Base-by-base conservation (phyloP, 495 filamentous ascomycete species). In the Sphaerosporella brunnea region DNA sequence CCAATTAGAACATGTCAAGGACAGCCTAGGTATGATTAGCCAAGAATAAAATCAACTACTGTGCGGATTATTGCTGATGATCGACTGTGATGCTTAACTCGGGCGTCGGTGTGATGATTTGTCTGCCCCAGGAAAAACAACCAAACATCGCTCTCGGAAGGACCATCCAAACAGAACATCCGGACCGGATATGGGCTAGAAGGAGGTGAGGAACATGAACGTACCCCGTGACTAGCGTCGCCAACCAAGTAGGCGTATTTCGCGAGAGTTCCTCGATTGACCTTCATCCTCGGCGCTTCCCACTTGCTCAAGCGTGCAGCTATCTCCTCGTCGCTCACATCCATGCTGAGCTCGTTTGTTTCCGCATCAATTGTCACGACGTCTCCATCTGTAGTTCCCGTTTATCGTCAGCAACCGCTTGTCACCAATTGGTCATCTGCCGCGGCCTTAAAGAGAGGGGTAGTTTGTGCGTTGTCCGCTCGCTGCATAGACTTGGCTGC, bases 241-340 rank as follows among this genome's bases (percentile, higher is more conserved):
- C 77, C 75, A 4, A 84, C 79, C 55, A 84, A 59, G 28, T 64
- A 61, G 28, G 80, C 84, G 68, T 95, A 97, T 70, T 97, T 97
- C 9, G 83, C 88, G 64, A 97, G 58, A 40, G 78, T 79, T 38
- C 90, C 90, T 28, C 90, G 74, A 52, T 80, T 84, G n/a, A 88
- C 82, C 58, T 70, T 72, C 58, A 75, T 72, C 53, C 64, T 68
- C 3, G 84, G 86, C 47, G 76, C 68, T 55, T 70, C 79, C 90
- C 90, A 97, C 49, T 63, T 67, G 48, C 67, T 69, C 57, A 77
- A 63, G 25, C 90, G 68, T 56, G 65, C 64, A 56, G 71, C 64
- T 50, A 97, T 68, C 65, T 92, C 86, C 53, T 77, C 74, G 18
- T 79, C 76, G 48, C 72, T 75, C 2, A 93, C 74, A 52, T 87